Percentiles rank a stretch among this genome's conserved stretches.
phyloP scores from a whole-genome alignment of 495 filamentous ascomycete species.

The Gamarada debralockiae region DNA sequence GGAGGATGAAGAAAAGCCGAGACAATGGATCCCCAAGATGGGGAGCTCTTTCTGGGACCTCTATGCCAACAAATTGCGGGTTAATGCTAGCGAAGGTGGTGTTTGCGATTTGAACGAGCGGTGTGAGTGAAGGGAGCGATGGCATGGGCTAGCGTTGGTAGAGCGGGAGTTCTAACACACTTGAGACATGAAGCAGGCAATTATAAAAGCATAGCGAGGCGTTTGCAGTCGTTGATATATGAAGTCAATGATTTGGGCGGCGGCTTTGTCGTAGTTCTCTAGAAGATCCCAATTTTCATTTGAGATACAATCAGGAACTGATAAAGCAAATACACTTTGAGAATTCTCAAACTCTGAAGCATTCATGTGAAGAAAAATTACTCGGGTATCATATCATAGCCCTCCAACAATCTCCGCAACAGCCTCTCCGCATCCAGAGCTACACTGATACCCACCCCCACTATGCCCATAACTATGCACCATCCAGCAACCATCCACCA shows the following conservation, averaged over 20 bases:
- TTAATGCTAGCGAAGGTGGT: slow-evolving; percentile 60
- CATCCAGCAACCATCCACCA: slow-evolving; percentile 10
- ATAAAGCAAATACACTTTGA: no score
- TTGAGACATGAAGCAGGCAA: background rate
- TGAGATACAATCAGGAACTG: no score
- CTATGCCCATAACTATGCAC: slow-evolving; percentile 24
- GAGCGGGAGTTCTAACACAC: background rate
- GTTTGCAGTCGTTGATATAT: background rate
- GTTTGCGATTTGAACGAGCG: slow-evolving; percentile 34
- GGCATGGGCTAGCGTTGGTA: no score
- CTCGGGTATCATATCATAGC: background rate
- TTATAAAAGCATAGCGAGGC: no score
- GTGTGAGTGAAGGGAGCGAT: background rate
- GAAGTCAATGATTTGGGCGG: background rate
- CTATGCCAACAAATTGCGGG: slow-evolving; percentile 61
- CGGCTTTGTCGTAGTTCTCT: no score
- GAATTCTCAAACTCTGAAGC: background rate
- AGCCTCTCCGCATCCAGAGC: slow-evolving; percentile 16
- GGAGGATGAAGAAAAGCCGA: background rate
- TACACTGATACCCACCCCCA: slow-evolving; percentile 22
- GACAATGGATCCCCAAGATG: slow-evolving; percentile 20
- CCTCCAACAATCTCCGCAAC: slow-evolving; percentile 9
- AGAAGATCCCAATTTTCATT: no score
- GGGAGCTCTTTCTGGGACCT: slow-evolving; percentile 50
- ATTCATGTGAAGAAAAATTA: no score